phyloP scores from a whole-genome alignment of 495 filamentous ascomycete genomes.

The Alectoria sarmentosa region DNA sequence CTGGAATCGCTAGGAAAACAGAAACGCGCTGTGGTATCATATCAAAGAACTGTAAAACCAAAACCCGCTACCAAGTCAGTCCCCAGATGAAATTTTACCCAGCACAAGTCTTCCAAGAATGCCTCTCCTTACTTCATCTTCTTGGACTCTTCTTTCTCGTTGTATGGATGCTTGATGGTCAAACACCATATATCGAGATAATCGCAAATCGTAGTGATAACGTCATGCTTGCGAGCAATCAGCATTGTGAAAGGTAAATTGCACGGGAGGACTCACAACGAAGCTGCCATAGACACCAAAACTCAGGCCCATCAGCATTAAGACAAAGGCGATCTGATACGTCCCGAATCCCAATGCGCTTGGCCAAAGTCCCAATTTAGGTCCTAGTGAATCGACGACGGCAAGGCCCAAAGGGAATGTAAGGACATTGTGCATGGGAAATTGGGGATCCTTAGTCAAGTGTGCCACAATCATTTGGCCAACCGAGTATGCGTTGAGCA shows the following conservation, averaged over 20 bases:
- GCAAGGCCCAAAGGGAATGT: slow-evolving; percentile 61
- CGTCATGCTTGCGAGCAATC: slow-evolving; percentile 51
- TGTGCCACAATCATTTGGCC: slow-evolving; percentile 94
- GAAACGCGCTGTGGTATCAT: slow-evolving; percentile 14
- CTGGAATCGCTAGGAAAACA: not conserved
- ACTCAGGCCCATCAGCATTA: slow-evolving; percentile 69
- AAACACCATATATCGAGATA: slow-evolving; percentile 97
- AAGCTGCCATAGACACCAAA: slow-evolving; percentile 92
- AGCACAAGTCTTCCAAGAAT: not conserved
- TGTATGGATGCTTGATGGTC: slow-evolving; percentile 76
- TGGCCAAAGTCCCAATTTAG: slow-evolving; percentile 68
- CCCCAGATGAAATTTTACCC: too few relatives aligned
- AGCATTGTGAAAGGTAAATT: not conserved
- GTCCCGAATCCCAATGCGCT: slow-evolving; percentile 63
- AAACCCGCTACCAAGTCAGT: not conserved
- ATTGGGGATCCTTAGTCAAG: slow-evolving; percentile 64
- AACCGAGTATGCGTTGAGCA: slow-evolving; percentile 89
- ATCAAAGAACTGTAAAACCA: not conserved
- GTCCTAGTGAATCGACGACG: slow-evolving; percentile 71
- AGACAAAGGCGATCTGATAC: slow-evolving; percentile 82
- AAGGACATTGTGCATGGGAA: slow-evolving; percentile 83
- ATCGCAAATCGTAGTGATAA: slow-evolving; percentile 95
- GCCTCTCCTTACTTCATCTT: slow-evolving; percentile 23
- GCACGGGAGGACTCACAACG: slow-evolving; percentile 48
- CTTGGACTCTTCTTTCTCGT: slow-evolving; percentile 27